These are phyloP conservation scores for Penicillium hesseltinei DNA, from an alignment of 2,329 filamentous ascomycete species.

Conservation along the genomic window DNA sequence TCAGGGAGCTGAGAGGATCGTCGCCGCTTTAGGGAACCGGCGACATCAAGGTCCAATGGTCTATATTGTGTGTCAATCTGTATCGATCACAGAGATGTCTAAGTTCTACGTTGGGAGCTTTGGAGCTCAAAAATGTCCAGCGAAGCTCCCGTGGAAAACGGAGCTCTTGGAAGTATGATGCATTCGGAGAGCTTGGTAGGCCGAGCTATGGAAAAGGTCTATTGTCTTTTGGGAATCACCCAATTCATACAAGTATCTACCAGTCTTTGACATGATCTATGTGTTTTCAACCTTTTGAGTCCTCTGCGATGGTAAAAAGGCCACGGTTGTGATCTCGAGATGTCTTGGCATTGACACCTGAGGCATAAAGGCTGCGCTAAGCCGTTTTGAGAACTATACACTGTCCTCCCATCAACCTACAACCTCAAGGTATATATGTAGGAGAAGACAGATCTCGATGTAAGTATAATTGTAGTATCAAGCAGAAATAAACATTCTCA, in stretches of 20 bases:
- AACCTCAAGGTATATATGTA: neutral
- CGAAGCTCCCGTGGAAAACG: constrained; percentile 1
- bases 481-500: neutral
- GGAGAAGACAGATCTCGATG: neutral
- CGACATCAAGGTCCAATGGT: constrained; percentile 7
- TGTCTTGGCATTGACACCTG: constrained; percentile 4
- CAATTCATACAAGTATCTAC: neutral
- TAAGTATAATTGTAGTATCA: neutral
- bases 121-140: constrained; percentile 2
- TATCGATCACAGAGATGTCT: neutral
- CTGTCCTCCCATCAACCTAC: neutral
- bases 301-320: constrained; percentile 1
- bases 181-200: constrained; percentile 4
- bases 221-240: neutral
- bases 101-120: constrained; percentile 2
- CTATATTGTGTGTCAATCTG: neutral
- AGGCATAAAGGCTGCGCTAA: neutral
- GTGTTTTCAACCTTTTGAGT: neutral
- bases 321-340: constrained; percentile 4
- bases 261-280: neutral
- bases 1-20: constrained; percentile 23
- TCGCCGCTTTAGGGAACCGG: constrained; percentile 24
- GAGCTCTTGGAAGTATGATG: constrained; percentile 3
- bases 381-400: constrained; percentile 5
- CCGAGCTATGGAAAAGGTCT: neutral